Conservation (phyloP, 2,329 filamentous ascomycete genomes). For the Trichophyton equinum region DNA sequence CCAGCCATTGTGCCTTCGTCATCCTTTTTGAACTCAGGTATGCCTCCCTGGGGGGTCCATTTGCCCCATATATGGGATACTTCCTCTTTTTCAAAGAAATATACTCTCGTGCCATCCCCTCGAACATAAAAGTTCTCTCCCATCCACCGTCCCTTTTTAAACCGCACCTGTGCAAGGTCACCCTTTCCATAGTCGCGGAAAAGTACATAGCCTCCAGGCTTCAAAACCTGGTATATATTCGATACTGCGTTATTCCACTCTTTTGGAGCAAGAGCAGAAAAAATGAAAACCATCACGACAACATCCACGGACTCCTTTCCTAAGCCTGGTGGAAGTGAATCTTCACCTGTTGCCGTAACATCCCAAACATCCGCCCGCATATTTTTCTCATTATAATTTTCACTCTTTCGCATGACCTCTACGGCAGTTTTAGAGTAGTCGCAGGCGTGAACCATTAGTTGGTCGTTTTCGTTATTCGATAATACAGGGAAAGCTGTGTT, state of each 20-base stretch:
- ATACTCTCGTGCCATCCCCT: slow-evolving; percentile 89
- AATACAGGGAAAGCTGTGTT: slow-evolving; percentile 93
- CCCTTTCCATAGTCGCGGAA: slow-evolving; percentile 96
- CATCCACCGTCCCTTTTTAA: slow-evolving; percentile 88
- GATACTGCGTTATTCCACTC: slow-evolving; percentile 75
- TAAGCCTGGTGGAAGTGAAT: slow-evolving; percentile 59
- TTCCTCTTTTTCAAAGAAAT: slow-evolving; percentile 89
- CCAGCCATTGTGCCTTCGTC: slow-evolving; percentile 10
- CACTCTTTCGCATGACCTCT: slow-evolving; percentile 73
- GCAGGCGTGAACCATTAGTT: slow-evolving; percentile 78
- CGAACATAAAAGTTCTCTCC: slow-evolving; percentile 96
- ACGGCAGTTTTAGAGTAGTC: slow-evolving; percentile 95
- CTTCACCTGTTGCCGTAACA: slow-evolving; percentile 49
- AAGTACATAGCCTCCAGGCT: slow-evolving; percentile 82
- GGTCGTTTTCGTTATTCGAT: slow-evolving; percentile 66
- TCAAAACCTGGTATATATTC: slow-evolving; percentile 72
- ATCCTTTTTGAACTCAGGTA: slow-evolving; percentile 16
- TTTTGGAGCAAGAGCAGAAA: slow-evolving; percentile 72
- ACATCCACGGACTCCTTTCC: slow-evolving; percentile 73
- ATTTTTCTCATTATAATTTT: slow-evolving; percentile 56
- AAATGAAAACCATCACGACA: slow-evolving; percentile 92
- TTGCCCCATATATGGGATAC: slow-evolving; percentile 66
- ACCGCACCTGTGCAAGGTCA: slow-evolving; percentile 89
- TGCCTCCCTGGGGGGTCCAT: slow-evolving; percentile 26
- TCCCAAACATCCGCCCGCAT: slow-evolving; percentile 96